Evolutionary conservation across 2,329 filamentous ascomycete species (phyloP), one percentile per base, ranked within the genome.

Genomic region (Alternaria longipes): DNA sequence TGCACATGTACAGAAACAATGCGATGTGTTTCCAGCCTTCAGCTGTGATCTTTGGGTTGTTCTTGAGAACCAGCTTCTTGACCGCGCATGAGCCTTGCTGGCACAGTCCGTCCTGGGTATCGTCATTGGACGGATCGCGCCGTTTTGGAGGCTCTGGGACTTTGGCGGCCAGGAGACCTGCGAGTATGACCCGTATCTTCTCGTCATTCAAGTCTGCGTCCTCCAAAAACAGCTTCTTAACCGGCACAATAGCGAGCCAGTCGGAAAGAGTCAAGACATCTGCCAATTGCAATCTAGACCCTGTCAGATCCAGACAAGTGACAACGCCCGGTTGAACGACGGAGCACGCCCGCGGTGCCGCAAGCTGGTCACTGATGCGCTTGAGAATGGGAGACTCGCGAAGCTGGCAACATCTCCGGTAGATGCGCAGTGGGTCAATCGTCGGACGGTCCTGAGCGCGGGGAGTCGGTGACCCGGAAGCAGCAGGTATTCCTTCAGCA

Each of bases 1-100:
- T 90, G 70, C 92, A 97, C 83, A 97, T 90, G 79, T 97, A 92
- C 54, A 97, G 84, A 75, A 98, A 99, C 7, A 97, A 83, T 41
- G 90, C 91, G 59, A 98, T 89, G 74, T 98, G 89, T 71, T 90
- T 93, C 95, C 95, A 99, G 16, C 94, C 95, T 65, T 96, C 91
- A 0, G 85, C 84, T 0, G 92, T 91, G 61, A 98, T 90, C 72
- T 93, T 94, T 1, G 84, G 80, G 75, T 98, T 98, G 79, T 96
- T 93, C 80, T 96, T 97, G 42, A 99, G 80, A 2, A 92, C 91
- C 7, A 99, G 81, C 63, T 93, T 91, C 80, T 97, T 93, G 5
- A 98, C 87, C 1, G 96, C 88, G 16, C 93, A 93, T 49, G 87
- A 87, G 16, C 62, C 60, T 66, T 73, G 59, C 41, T 64, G 75